A percentile compares a stretch with the other conserved stretches of the same genome.
Conservation (phyloP, 202 grass and related monocot species). For the Setaria viridis region DNA sequence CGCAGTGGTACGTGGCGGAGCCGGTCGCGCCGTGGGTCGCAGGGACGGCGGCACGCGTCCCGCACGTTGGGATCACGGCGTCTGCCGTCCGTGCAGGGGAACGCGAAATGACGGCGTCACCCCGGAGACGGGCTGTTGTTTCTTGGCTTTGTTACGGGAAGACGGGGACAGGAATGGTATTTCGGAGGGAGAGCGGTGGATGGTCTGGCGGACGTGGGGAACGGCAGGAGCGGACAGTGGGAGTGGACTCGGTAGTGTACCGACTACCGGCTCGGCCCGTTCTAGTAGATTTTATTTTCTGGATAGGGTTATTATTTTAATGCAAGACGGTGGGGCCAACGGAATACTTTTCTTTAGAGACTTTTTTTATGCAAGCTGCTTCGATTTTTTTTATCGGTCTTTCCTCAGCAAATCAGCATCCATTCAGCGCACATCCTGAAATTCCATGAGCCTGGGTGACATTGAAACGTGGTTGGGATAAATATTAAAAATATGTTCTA, state of each 20-base stretch:
- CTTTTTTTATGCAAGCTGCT: slow-evolving; percentile 10
- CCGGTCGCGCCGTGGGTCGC: slow-evolving; percentile 35
- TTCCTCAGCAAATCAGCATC: background rate
- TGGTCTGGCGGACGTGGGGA: slow-evolving; percentile 36
- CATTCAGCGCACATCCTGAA: background rate
- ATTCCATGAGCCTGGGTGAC: background rate
- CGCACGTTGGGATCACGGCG: slow-evolving; percentile 41
- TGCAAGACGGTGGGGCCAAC: background rate
- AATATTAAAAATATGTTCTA: background rate
- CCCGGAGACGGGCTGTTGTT: background rate
- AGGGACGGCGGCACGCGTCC: slow-evolving; percentile 41
- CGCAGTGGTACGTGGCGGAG: slow-evolving; percentile 46
- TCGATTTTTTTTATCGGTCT: background rate
- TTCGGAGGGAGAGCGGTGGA: background rate
- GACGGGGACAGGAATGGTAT: background rate
- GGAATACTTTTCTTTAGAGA: background rate
- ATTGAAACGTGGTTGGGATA: background rate
- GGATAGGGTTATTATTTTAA: slow-evolving; percentile 46
- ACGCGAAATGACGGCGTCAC: rapidly evolving
- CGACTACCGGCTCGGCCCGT: slow-evolving; percentile 31
- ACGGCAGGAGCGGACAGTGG: slow-evolving; percentile 32
- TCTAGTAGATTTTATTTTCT: slow-evolving; percentile 19
- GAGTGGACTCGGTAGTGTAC: slow-evolving; percentile 43
- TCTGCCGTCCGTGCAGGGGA: slow-evolving; percentile 24
- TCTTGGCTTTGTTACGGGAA: rapidly evolving